Base-by-base conservation (phyloP, 129 eudicot genomes). In the Flaveria brownii region DNA sequence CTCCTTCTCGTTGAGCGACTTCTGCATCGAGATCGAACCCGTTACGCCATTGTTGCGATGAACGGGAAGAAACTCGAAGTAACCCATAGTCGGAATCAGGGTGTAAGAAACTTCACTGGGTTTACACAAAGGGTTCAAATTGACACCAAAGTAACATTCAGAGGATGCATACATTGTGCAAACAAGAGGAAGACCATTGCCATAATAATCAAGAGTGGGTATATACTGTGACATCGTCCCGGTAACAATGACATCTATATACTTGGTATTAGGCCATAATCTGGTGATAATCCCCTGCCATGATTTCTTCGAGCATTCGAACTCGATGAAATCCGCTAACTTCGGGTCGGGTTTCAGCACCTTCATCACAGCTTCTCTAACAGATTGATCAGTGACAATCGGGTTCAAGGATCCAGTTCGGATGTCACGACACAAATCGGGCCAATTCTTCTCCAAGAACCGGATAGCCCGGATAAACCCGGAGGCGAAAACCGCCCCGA, bases 211-310 rank as follows among this genome's bases (percentile, higher is more conserved):
- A 51, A 90, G 92, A n/a, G 90, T 87, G 0, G 90, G 96, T 23
- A 89, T 89, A 20, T 89, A 89, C 54, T 89, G 96, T 66, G 96
- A 89, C 96, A 89, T 89, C 46, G 92, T 90, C 70, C 96, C 96
- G 6, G 96, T 90, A 39, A 90, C 96, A 8, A 90, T 86, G 50
- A 86, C 92, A 78, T 85, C 92, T 5, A 90, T 79, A 78, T 85
- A 90, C 76, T 87, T 90, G 0, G 96, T 87, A 47, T 90, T 87
- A 3, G 96, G 93, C 96, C 96, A 90, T 67, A 90, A 12, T 86
- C 92, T 82, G 0, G 92, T 87, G 8, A 90, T 85, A 23, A 90
- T 87, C 77, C 96, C 92, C 30, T 87, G 88, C 96, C 92, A 90
- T 0, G 90, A 84, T 6, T 82, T 86, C 25, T 70, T 90, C 1